Evolutionary conservation across 495 filamentous ascomycete species (phyloP).

Genomic region (Usnea hakonensis): DNA sequence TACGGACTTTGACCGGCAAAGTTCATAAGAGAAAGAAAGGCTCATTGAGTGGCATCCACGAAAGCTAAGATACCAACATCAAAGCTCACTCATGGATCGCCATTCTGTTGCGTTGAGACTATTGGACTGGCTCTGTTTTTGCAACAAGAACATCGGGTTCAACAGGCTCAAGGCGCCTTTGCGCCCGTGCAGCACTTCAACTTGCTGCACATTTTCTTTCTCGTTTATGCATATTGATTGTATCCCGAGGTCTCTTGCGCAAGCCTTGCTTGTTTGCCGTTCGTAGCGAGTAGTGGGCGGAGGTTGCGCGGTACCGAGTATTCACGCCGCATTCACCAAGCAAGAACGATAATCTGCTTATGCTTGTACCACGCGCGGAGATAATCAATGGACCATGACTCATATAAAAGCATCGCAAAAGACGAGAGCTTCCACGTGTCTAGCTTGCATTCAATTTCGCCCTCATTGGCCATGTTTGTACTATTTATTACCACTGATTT

Average conservation of each 20-base stretch:
- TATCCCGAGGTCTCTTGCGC: background rate
- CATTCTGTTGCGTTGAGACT: conserved; percentile 38
- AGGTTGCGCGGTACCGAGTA: background rate
- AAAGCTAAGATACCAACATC: conserved; percentile 49
- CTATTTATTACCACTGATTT: background rate
- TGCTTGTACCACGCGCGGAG: background rate
- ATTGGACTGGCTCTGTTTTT: conserved; percentile 64
- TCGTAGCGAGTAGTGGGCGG: conserved; percentile 11
- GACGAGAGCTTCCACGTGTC: background rate
- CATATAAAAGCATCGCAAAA: background rate
- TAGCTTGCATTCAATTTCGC: background rate
- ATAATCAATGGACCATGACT: background rate
- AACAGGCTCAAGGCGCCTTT: conserved; percentile 69
- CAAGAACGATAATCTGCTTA: background rate
- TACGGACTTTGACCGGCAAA: conserved; percentile 9
- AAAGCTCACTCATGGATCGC: conserved; percentile 28
- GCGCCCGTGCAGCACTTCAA: conserved; percentile 63
- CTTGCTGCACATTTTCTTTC: conserved; percentile 41
- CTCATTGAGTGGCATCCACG: conserved; percentile 16
- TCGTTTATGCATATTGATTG: conserved; percentile 2
- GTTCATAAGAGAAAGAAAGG: conserved; percentile 15
- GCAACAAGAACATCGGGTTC: conserved; percentile 75
- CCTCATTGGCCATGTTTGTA: background rate
- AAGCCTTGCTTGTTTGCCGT: conserved; percentile 10
- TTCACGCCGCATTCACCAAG: background rate